Evolutionary conservation across 2,329 filamentous ascomycete species (phyloP), one percentile per base, ranked within the genome.

Genomic region (Emericellopsis cladophorae): DNA sequence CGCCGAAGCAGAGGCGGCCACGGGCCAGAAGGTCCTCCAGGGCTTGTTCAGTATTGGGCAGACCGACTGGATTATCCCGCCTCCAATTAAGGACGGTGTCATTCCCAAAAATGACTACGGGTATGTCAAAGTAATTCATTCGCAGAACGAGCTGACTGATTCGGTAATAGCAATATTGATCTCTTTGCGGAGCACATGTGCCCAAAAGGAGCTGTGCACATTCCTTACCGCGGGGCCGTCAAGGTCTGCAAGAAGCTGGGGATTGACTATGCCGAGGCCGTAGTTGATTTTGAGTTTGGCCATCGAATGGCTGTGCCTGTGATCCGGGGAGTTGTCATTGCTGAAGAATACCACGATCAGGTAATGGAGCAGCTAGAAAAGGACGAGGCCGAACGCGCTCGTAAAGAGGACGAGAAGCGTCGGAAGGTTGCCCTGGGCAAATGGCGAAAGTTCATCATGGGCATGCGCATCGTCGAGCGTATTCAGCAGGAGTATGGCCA

Each of bases 71-170:
- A 96, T 96, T 56, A 90, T 95, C 42, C 90, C 90, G 1, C 76
- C 81, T 2, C 88, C 89, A 0, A 94, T 95, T 42, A 60, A 76
- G 45, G 74, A 95, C 51, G 90, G 90, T 1, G 62, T 84, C 12
- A 95, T 96, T 45, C 92, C 92, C 0, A 93, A 92, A 59, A 98
- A 98, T 51, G 79, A 80, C 31, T 98, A 90, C 51, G 90, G 90
- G 63, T 65, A 54, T 36, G 55, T 48, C 2, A 5, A 14, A 6
- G 34, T 14, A n/a, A 23, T 7, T 26, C 15, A 14, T 7, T 11
- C 11, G 24, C 15, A 21, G 16, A 31, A 21, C 12, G 3, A 16
- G 5, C 31, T 24, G 40, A 7, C 51, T 61, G 44, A 60, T 41
- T 16, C 1, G 26, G 7, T 5, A 9, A 4, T 12, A 66, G 63